Base-by-base conservation (phyloP, 441 rosid genomes). In the Lepidium campestre region DNA sequence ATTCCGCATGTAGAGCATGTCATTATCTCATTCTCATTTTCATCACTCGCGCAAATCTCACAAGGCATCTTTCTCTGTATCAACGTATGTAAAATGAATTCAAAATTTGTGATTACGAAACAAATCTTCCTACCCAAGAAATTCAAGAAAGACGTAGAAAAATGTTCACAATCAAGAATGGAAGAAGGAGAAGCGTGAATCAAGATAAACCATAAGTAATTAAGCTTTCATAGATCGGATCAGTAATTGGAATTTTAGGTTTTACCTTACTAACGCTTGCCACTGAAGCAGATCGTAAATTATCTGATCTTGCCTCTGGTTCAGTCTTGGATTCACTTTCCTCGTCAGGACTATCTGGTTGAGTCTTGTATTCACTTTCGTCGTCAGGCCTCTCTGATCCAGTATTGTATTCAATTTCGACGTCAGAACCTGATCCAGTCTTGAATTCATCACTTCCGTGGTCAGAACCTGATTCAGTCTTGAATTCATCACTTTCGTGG, bases 11-110 rank as follows among this genome's bases (percentile, higher is more conserved):
- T 2, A 8, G 5, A 29, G 58, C 65, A 57, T 18, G 42, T 48
- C 34, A 57, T 2, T 29, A 68, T 10, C 34, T 2, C 0, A 10
- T 55, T 1, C 1, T 22, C 45, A 20, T 42, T 12, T 3, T 35
- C 62, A 34, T 55, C 8, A 55, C 37, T 55, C 22, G 27, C 55
- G 10, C 63, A 67, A 19, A 34, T 7, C 10, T 67, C 63, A 67
- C 71, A 56, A 20, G 55, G 56, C 46, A 34, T 67, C 55, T 49
- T 48, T 27, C 7, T 17, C 47, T 48, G 4, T 2, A 29, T 29
- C 34, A 29, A 22, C 55, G 50, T 62, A 48, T 29, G n/a, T 19
- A 44, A 39, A 11, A 61, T 29, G 19, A 31, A n/a, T 29, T 29
- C 34, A 29, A 29, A 29, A 29, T 29, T 46, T n/a, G 10, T 23